Conservation (phyloP, 2,329 filamentous ascomycete genomes). For the Alternaria arbusti region DNA sequence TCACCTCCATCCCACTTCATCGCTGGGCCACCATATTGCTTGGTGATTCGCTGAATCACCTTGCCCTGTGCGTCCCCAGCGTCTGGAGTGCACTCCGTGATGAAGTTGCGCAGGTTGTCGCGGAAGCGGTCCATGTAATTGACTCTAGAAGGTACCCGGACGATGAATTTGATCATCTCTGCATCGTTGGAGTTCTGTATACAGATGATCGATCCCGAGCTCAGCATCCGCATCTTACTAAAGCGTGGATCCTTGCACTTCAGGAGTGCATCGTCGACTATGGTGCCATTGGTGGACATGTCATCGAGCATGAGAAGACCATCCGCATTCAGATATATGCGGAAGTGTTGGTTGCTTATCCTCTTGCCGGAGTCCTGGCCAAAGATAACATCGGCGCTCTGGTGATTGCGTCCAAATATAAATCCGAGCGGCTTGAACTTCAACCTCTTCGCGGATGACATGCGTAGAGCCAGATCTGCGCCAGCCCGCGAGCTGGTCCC, state of each 20-base stretch:
- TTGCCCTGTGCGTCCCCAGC: slow-evolving; percentile 31
- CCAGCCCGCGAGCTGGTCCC: slow-evolving; percentile 29
- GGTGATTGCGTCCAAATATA: slow-evolving; percentile 79
- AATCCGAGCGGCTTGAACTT: slow-evolving; percentile 77
- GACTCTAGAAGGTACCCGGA: slow-evolving; percentile 77
- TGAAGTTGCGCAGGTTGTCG: slow-evolving; percentile 72
- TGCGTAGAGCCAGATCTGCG: slow-evolving; percentile 75
- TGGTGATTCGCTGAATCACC: slow-evolving; percentile 32
- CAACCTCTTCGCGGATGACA: slow-evolving; percentile 68
- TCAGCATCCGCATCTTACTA: slow-evolving; percentile 68
- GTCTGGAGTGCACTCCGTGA: slow-evolving; percentile 49
- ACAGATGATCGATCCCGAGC: slow-evolving; percentile 74
- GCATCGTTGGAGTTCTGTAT: slow-evolving; percentile 62
- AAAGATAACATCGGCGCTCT: slow-evolving; percentile 75
- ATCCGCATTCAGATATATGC: slow-evolving; percentile 87
- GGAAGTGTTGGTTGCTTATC: slow-evolving; percentile 95
- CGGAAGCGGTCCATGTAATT: slow-evolving; percentile 72
- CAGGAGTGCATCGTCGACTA: slow-evolving; percentile 77
- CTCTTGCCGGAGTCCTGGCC: slow-evolving; percentile 69
- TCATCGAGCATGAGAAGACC: slow-evolving; percentile 92
- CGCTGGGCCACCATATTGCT: slow-evolving; percentile 54
- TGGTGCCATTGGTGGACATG: slow-evolving; percentile 92
- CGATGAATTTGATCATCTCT: slow-evolving; percentile 79
- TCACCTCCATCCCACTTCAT: slow-evolving; percentile 83
- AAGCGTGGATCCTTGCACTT: slow-evolving; percentile 52